Conservation (phyloP, 352 stramenopile genomes). For the Pythium coloratum region DNA sequence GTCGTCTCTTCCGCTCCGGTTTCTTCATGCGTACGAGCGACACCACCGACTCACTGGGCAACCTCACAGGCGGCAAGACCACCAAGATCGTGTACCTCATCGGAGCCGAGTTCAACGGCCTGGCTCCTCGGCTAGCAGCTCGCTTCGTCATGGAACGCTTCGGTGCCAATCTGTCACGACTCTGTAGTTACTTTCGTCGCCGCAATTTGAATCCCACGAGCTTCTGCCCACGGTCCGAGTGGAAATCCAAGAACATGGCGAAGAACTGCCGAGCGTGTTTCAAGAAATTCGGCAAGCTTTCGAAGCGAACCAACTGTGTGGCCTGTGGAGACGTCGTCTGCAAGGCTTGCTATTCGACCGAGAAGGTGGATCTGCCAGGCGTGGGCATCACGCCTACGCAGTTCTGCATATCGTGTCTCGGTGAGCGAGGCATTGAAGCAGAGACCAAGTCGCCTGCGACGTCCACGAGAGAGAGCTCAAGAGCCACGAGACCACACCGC, state of each 20-base stretch:
- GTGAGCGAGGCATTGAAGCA: constrained; percentile 4
- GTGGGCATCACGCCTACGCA: constrained; percentile 17
- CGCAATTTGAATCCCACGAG: constrained; percentile 43
- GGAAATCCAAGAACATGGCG: constrained; percentile 33
- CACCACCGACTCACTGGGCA: neutral
- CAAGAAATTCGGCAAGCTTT: constrained; percentile 39
- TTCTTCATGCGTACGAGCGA: constrained; percentile 39
- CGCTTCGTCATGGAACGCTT: constrained; percentile 47
- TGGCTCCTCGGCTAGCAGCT: constrained; percentile 35
- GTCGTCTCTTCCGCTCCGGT: constrained; percentile 51
- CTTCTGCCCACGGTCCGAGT: constrained; percentile 52
- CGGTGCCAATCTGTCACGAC: constrained; percentile 35
- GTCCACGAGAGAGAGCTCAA: neutral
- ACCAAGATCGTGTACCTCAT: constrained; percentile 71
- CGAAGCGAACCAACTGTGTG: constrained; percentile 49
- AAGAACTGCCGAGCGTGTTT: constrained; percentile 39
- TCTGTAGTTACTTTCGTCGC: constrained; percentile 52
- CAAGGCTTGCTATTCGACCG: constrained; percentile 36
- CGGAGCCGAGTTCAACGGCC: constrained; percentile 39
- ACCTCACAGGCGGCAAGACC: constrained; percentile 6
- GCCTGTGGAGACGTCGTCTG: constrained; percentile 56
- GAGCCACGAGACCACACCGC: neutral
- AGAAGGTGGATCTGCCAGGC: constrained; percentile 38
- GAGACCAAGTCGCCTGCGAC: neutral
- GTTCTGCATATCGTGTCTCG: constrained; percentile 14